Base-by-base conservation (phyloP, 148 eudicot species). In the Rhododendron williamsianum region DNA sequence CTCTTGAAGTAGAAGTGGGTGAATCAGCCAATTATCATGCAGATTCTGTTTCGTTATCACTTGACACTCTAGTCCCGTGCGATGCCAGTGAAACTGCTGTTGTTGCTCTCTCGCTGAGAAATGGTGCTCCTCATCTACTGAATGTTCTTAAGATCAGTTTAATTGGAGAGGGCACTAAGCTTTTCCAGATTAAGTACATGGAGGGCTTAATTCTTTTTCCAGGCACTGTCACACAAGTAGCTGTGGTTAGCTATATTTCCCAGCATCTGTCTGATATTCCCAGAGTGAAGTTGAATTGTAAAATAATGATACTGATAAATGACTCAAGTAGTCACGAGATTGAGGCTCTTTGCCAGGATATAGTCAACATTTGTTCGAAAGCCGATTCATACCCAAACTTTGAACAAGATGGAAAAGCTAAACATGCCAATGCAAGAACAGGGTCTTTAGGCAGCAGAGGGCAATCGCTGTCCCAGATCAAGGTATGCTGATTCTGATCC, bases 141-240 rank as follows among this genome's bases (percentile, higher is more conserved):
- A 93, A 89, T 80, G 85, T 93, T 84, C 63, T 90, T 82, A 88
- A 79, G 85, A 88, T 94, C 83, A 89, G 85, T 72, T 89, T 84
- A 84, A 86, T 83, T 84, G 87, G 91, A 81, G 90, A 91, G n/a
- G 83, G 85, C 80, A 81, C 84, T 21, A 82, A 89, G 76, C 86
- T 79, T 89, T 87, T 96, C 35, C 89, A 90, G 84, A 86, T 93
- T 69, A 94, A 91, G 83, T 93, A 88, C 83, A 67, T 88, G 41
- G 94, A 93, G 86, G 95, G 94, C 38, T 91, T 96, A 56, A 83
- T 94, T 67, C 93, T 96, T 87, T 94, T 92, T 78, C 96, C 98
- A 43, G 90, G 90, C 83, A 79, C 92, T 72, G 83, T 85, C 82
- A 94, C 98, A 76, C 91, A 90, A 76, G 94, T 91, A 54, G 98